Evolutionary conservation across 2,329 filamentous ascomycete species (phyloP).

Genomic region (Ilyonectria mors-panacis): DNA sequence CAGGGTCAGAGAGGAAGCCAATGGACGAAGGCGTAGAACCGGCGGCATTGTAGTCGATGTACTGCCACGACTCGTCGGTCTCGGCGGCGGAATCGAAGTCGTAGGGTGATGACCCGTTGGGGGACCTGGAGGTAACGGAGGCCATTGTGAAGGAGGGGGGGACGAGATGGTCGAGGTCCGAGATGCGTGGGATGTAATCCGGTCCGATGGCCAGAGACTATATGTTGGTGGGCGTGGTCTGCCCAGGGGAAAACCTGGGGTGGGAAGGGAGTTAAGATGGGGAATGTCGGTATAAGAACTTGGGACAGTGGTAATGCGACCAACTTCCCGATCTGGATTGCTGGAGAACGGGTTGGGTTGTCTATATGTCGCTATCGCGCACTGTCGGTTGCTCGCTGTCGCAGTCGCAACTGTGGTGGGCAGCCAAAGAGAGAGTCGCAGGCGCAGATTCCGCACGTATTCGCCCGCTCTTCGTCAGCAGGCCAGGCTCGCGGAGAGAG

Average conservation of each 20-base stretch:
- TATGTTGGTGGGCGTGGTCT: not conserved
- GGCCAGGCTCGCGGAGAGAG: slow-evolving; percentile 9
- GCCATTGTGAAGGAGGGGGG: slow-evolving; percentile 47
- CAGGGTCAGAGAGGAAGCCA: slow-evolving; percentile 65
- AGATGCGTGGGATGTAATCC: not conserved
- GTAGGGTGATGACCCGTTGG: slow-evolving; percentile 55
- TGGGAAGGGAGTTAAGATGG: not conserved
- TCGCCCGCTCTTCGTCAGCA: slow-evolving; percentile 10
- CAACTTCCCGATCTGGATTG: slow-evolving; percentile 12
- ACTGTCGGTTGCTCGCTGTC: slow-evolving; percentile 12
- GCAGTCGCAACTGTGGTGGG: not conserved
- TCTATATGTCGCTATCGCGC: slow-evolving; percentile 1
- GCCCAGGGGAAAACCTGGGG: no score
- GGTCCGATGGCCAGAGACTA: not conserved
- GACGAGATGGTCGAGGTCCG: slow-evolving; percentile 11
- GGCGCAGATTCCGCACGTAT: not conserved
- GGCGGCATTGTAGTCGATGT: slow-evolving; percentile 55
- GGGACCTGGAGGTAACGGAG: slow-evolving; percentile 59
- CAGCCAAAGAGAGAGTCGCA: not conserved
- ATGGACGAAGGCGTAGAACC: slow-evolving; percentile 56
- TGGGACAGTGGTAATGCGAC: slow-evolving; percentile 20
- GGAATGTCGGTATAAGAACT: not conserved
- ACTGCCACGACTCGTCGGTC: slow-evolving; percentile 63
- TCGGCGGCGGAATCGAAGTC: slow-evolving; percentile 58
- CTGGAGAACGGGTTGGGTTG: not conserved